A percentile compares a stretch with the other conserved stretches of the same genome.
These are phyloP conservation scores for Colletotrichum shisoi DNA, from an alignment of 2,329 filamentous ascomycete species.

Conservation along the genomic window DNA sequence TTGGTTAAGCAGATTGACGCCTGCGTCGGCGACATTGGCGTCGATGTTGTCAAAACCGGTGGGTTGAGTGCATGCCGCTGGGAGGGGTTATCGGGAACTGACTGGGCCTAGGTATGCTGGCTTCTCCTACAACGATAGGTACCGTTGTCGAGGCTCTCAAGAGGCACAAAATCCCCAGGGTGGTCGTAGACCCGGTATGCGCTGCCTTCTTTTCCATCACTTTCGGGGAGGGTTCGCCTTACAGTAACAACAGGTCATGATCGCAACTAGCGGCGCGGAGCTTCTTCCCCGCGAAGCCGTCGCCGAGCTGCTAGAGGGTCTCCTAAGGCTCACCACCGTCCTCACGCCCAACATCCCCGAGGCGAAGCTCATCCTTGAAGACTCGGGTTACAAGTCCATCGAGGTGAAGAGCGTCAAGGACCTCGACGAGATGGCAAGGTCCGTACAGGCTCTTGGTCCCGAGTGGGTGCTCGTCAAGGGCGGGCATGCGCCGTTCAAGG, in stretches of 20 bases:
- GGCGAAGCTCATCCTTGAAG: slow-evolving; percentile 69
- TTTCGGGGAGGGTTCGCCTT: background rate
- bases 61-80: slow-evolving; percentile 42
- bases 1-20: slow-evolving; percentile 86
- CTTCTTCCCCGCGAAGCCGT: slow-evolving; percentile 74
- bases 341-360: slow-evolving; percentile 83
- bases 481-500: slow-evolving; percentile 82
- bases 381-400: slow-evolving; percentile 53
- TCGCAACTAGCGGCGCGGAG: slow-evolving; percentile 79
- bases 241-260: slow-evolving; percentile 75
- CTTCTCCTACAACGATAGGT: slow-evolving; percentile 72
- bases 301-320: slow-evolving; percentile 61
- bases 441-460: slow-evolving; percentile 73
- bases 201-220: no score
- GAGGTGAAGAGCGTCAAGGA: slow-evolving; percentile 67
- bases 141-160: slow-evolving; percentile 71
- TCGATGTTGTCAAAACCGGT: slow-evolving; percentile 94
- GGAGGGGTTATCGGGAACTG: background rate
- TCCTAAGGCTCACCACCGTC: slow-evolving; percentile 73
- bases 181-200: slow-evolving; percentile 72
- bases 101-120: slow-evolving; percentile 74
- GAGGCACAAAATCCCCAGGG: slow-evolving; percentile 62
- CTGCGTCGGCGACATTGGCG: slow-evolving; percentile 81
- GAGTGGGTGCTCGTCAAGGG: slow-evolving; percentile 88
- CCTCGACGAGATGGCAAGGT: slow-evolving; percentile 72